Base-by-base conservation (phyloP, 2,329 filamentous ascomycete species). In the Sporothrix brunneoviolacea region DNA sequence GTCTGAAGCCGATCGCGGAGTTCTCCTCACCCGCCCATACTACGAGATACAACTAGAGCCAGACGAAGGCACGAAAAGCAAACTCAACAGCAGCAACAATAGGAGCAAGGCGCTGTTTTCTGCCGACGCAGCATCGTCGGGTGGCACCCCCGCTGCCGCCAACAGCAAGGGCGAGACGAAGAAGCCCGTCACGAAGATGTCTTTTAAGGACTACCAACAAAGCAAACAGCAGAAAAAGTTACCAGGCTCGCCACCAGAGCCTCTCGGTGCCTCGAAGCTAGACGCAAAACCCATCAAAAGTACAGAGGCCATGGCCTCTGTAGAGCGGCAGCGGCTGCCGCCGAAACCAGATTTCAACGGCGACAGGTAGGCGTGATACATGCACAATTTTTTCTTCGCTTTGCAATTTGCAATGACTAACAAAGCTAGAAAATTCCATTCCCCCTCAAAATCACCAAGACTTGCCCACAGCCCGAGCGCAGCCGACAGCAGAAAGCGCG, bases 191-290 rank as follows among this genome's bases (percentile, higher is more conserved):
- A 64, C 64, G 45, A 68, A 80, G 62, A 61, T 81, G 56, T 79
- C 77, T 13, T 64, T 82, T 54, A 77, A 74, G 63, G 78, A 81
- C 61, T 82, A 80, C 58, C 77, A 76, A 64, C 80, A 76, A 54
- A 76, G 62, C 52, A 60, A 60, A 28, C 76, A 75, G 62, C 75
- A 74, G 61, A 66, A 64, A 57, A 67, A 66, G 50, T 64, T 64
- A 46, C 66, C 69, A 9, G 61, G 65, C 8, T 69, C 69, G 13
- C 66, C 70, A 1, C 61, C 67, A 13, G 62, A 62, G 48, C 57
- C 58, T 18, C 9, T 42, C 30, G 36, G 55, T 19, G 51, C 41
- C 4, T 10, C 46, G 7, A 57, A 50, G 27, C 24, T 22, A 10
- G 55, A 52, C 35, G 19, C 35, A 19, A 53, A 46, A 27, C 42